These are phyloP conservation scores for Plasmodium gaboni DNA, from an alignment of 169 alveolate genomes.

Conservation along the genomic window DNA sequence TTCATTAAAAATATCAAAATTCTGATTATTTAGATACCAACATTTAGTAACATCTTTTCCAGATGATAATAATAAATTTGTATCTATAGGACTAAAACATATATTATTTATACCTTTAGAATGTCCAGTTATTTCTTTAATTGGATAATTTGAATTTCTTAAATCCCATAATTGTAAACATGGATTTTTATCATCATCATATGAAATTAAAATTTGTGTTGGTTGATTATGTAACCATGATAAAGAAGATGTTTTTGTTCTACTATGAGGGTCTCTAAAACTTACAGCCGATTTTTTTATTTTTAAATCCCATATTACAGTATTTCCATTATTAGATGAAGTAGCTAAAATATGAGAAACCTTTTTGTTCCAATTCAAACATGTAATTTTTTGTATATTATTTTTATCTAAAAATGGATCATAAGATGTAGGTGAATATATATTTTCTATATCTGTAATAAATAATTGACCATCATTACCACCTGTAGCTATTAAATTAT, in stretches of 20 bases:
- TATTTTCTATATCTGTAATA: slow-evolving; percentile 78
- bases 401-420: slow-evolving; percentile 78
- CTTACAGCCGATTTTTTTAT: slow-evolving; percentile 87
- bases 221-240: slow-evolving; percentile 90
- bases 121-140: slow-evolving; percentile 86
- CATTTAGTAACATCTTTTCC: slow-evolving; percentile 88
- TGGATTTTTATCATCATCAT: slow-evolving; percentile 90
- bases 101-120: slow-evolving; percentile 88
- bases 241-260: slow-evolving; percentile 87
- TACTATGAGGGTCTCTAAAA: slow-evolving; percentile 88
- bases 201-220: slow-evolving; percentile 87
- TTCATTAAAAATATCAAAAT: slow-evolving; percentile 68
- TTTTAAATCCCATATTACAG: slow-evolving; percentile 90
- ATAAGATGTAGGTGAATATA: slow-evolving; percentile 68
- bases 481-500: slow-evolving; percentile 80
- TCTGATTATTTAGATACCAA: slow-evolving; percentile 83
- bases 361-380: slow-evolving; percentile 86
- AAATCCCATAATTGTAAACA: slow-evolving; percentile 90
- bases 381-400: slow-evolving; percentile 79
- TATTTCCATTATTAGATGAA: slow-evolving; percentile 85
- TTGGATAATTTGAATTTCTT: slow-evolving; percentile 87
- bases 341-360: slow-evolving; percentile 90
- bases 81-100: slow-evolving; percentile 85
- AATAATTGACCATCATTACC: slow-evolving; percentile 82
- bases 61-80: slow-evolving; percentile 85